These are phyloP conservation scores for Cyclostephanos invisitatus DNA, from an alignment of 108 stramenopile species.

Conservation along the genomic window DNA sequence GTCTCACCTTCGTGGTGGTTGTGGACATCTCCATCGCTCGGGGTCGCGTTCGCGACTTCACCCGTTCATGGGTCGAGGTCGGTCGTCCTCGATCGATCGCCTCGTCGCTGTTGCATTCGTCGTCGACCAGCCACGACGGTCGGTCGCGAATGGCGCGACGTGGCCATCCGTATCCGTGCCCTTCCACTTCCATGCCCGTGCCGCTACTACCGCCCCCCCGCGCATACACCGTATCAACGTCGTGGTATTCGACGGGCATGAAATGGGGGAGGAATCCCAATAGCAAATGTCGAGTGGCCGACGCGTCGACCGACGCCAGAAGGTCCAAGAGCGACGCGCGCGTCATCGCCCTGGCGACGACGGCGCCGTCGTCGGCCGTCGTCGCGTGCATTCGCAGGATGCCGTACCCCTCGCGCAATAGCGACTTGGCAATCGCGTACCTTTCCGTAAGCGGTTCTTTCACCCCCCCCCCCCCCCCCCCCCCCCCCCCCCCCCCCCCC, in stretches of 20 bases:
- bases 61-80: background rate
- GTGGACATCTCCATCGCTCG: background rate
- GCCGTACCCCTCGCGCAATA: conserved; percentile 36
- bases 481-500: background rate
- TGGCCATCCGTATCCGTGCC: background rate
- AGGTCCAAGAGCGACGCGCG: conserved; percentile 38
- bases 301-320: conserved; percentile 24
- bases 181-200: background rate
- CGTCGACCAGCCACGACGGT: conserved; percentile 18
- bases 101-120: background rate
- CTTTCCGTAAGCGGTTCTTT: conserved; percentile 21
- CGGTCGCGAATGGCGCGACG: conserved; percentile 4
- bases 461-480: background rate
- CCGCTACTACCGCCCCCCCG: background rate
- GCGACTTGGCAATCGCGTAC: conserved; percentile 28
- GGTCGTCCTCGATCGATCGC: background rate
- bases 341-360: conserved; percentile 5
- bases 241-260: conserved; percentile 14
- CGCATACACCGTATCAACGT: background rate
- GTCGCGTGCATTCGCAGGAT: background rate
- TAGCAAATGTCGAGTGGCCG: conserved; percentile 33
- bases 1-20: background rate
- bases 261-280: conserved; percentile 40
- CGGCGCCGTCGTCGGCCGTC: background rate
- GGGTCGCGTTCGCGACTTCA: background rate